A percentile compares a stretch with the other conserved stretches of the same genome.
Evolutionary conservation across 257 asterid species (phyloP).

Genomic region (Paulownia fortunei): DNA sequence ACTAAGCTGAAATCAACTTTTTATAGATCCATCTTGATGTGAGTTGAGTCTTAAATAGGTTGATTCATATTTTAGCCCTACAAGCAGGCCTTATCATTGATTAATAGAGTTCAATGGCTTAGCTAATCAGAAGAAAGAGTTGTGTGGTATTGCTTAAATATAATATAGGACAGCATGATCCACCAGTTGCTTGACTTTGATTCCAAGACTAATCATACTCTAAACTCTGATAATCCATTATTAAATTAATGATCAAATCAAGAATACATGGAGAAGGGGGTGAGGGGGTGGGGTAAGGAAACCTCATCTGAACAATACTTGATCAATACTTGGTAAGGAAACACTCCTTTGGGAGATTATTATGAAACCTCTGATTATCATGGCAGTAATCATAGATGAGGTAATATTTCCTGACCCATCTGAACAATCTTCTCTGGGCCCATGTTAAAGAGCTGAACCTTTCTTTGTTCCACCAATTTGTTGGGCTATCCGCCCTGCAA

Average conservation of each 20-base stretch:
- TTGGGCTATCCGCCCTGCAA: slow-evolving; percentile 48
- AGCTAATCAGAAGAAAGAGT: too few species aligned
- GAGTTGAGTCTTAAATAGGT: too few species aligned
- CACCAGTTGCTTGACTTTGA: background rate
- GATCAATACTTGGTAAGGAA: slow-evolving; percentile 69
- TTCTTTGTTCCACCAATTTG: slow-evolving; percentile 77
- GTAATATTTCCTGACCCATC: slow-evolving; percentile 70
- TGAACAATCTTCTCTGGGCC: slow-evolving; percentile 64
- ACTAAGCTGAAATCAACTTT: too few species aligned
- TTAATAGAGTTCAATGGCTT: too few species aligned
- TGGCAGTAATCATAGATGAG: slow-evolving; percentile 76
- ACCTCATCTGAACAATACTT: too few species aligned
- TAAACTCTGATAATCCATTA: background rate
- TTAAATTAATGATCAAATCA: background rate
- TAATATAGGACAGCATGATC: too few species aligned
- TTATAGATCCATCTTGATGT: too few species aligned
- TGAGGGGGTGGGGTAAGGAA: too few species aligned
- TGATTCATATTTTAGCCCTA: too few species aligned
- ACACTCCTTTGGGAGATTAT: slow-evolving; percentile 74
- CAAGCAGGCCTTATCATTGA: too few species aligned
- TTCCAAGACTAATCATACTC: background rate
- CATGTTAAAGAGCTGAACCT: slow-evolving; percentile 52
- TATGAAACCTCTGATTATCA: slow-evolving; percentile 65
- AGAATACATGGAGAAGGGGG: background rate
- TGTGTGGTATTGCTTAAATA: too few species aligned